Evolutionary conservation across 78 protist species (phyloP), one percentile per base, ranked within the genome.

Genomic region (Guillardia theta): DNA sequence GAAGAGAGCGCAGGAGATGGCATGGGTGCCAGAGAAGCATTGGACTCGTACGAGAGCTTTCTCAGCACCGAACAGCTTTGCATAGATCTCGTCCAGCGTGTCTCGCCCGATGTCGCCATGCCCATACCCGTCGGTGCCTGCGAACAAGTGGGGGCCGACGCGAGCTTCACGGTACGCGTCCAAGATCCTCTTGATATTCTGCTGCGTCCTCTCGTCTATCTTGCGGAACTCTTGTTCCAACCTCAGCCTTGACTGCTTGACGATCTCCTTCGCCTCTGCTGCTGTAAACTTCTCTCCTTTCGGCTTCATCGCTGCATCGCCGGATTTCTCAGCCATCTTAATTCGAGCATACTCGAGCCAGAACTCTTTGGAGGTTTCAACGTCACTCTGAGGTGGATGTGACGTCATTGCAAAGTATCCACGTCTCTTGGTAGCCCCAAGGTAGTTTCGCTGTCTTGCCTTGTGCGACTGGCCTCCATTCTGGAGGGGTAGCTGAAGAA

Each of bases 61-160:
- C 94, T 94, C 95, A 18, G 95, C 95, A 50, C 95, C 95, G 30
- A 94, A 41, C n/a, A 94, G 83, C 44, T 58, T 30, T 0, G 95
- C 95, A 48, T 94, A 94, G 53, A 94, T 70, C 39, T 30, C 62
- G 44, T 94, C 95, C 78, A 94, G 90, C 50, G 88, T 53, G 48
- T 94, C 95, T 39, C 95, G 80, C 6, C 95, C 95, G 3, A 88
- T 24, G 70, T 94, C 95, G 80, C 95, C 95, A 33, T 94, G 88
- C 15, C 95, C 95, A 39, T 94, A 94, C 5, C 95, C 95, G 77
- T 94, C 94, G 8, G 92, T 93, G 0, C 93, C 93, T 0, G 50
- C 54, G 36, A 93, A 93, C 76, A 70, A 88, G 64, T 92, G 88
- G 19, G 94, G 22, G 18, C 94, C 94, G 37, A 92, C 94, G 36